Evolutionary conservation across 179 eudicot genomes (phyloP), one percentile per base, ranked within the genome.

Genomic region (Pouteria campechiana): DNA sequence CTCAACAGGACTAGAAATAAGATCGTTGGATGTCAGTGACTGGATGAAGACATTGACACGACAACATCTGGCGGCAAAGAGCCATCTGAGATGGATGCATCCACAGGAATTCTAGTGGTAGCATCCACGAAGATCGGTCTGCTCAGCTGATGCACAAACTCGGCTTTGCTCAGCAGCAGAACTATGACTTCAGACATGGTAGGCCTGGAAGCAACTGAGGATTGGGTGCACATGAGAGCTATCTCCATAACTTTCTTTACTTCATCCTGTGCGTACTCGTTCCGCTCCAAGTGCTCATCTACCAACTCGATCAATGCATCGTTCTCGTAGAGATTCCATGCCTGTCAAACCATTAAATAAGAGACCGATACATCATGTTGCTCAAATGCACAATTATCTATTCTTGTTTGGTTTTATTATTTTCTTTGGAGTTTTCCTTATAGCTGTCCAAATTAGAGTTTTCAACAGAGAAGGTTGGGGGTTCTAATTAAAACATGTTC

Each of bases 171-270:
- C 30, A 38, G 5, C 9, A 73, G 64, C 60, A 69, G 23, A 15
- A 67, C 69, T 12, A 64, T 45, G 3, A 73, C 57, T 44, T 73
- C 79, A 25, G 79, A 65, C 75, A 73, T 73, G 17, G 69, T 69
- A 23, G 75, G 79, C 33, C 79, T 62, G 2, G 32, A 18, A 10
- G 75, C 49, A 22, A 50, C 61, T 0, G 55, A 71, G 0, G 72
- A 64, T 25, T 73, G 73, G 9, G 75, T 73, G 61, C 79, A 73
- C 33, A 50, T 17, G 35, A 73, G 17, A 11, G 69, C 79, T 17
- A 73, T 54, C 57, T 69, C 75, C 15, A 73, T 60, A 17, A 61
- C 17, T 16, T 65, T 73, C 56, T 57, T 73, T 31, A 57, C 59
- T 2, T 65, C 58, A 38, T 54, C 57, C 3, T 29, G 41, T 1